These are phyloP conservation scores for Acidiella bohemica DNA, from an alignment of 495 filamentous ascomycete genomes.

Conservation along the genomic window DNA sequence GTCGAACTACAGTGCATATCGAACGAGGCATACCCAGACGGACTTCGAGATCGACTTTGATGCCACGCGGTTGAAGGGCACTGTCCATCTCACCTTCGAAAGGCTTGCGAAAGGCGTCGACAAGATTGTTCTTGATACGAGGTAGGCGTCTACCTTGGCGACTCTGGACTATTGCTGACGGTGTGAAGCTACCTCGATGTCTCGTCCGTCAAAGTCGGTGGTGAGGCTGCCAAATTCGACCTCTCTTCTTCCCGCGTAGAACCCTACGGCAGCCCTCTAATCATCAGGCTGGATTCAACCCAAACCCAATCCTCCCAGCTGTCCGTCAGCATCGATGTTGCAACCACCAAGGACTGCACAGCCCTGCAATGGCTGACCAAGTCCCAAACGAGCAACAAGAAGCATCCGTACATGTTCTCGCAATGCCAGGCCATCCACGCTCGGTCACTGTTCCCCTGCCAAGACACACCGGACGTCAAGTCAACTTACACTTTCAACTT, in stretches of 20 bases:
- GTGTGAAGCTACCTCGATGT: conserved; percentile 49
- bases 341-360: conserved; percentile 74
- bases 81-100: conserved; percentile 58
- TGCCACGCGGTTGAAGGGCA: conserved; percentile 56
- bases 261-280: conserved; percentile 68
- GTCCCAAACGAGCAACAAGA: conserved; percentile 81
- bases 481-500: conserved; percentile 80
- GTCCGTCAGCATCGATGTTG: conserved; percentile 8
- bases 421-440: conserved; percentile 96
- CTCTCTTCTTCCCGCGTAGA: conserved; percentile 48
- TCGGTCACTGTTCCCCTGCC: conserved; percentile 84
- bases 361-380: conserved; percentile 88
- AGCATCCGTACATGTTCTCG: conserved; percentile 92
- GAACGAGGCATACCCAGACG: conserved; percentile 64
- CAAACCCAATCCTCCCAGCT: background rate
- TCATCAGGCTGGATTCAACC: conserved; percentile 42
- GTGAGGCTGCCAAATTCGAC: conserved; percentile 48
- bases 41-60: conserved; percentile 73
- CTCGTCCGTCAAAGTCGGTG: conserved; percentile 50
- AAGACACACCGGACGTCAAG: conserved; percentile 94
- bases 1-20: conserved; percentile 77
- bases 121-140: conserved; percentile 73
- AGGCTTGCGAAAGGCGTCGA: conserved; percentile 54
- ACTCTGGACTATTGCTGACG: no score
- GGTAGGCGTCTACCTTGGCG: no score